phyloP scores from a whole-genome alignment of 106 monocot genomes.

The Narthecium ossifragum region DNA sequence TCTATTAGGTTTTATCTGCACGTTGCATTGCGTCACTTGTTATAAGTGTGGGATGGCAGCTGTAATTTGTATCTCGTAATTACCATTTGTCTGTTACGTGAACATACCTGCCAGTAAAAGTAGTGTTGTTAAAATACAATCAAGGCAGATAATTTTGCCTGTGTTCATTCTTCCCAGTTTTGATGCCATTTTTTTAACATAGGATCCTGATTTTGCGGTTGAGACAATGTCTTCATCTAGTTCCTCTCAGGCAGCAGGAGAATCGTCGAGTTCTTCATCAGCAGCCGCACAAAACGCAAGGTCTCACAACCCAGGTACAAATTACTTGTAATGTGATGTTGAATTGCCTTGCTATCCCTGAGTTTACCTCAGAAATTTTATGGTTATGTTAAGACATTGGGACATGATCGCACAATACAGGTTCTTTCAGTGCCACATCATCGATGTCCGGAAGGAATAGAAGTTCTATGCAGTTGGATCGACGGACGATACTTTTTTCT shows the following conservation, averaged over 20 bases:
- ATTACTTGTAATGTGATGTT: neutral
- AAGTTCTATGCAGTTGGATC: conserved; percentile 37
- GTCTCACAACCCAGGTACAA: conserved; percentile 32
- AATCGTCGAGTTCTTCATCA: conserved; percentile 37
- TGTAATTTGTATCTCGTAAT: neutral
- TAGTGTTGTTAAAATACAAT: too few relatives aligned
- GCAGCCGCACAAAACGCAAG: conserved; percentile 31
- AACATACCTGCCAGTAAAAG: too few relatives aligned
- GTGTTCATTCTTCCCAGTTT: neutral
- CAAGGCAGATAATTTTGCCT: too few relatives aligned
- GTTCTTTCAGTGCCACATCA: conserved; percentile 30
- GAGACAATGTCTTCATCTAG: conserved; percentile 50
- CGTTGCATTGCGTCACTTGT: too few relatives aligned
- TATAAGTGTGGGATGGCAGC: neutral
- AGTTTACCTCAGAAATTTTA: neutral
- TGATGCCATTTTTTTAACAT: neutral
- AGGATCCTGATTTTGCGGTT: conserved; percentile 81
- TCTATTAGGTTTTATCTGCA: too few relatives aligned
- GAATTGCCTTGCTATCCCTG: neutral
- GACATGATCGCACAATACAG: conserved; percentile 15
- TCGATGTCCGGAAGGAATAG: conserved; percentile 17
- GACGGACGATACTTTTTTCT: conserved; percentile 58
- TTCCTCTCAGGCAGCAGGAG: conserved; percentile 49
- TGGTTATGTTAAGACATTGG: neutral
- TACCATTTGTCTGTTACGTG: too few relatives aligned